These are phyloP conservation scores for Blastocladiella emersonii DNA, from an alignment of 371 early-diverging fungal genomes.

Conservation along the genomic window DNA sequence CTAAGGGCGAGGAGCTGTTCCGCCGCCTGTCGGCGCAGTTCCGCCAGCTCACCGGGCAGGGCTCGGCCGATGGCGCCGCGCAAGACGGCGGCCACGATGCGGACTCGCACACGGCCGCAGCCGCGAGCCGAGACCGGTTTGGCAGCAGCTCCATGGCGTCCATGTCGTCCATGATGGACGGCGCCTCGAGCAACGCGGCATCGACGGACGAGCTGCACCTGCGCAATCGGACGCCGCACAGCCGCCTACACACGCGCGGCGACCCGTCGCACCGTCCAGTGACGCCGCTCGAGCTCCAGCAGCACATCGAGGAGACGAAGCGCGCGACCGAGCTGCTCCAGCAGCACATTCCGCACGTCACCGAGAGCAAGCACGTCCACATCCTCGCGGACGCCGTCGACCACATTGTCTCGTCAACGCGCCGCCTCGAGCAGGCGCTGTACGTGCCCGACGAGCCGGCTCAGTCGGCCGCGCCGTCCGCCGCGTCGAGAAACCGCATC, in stretches of 20 bases:
- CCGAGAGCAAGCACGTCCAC: slow-evolving; percentile 23
- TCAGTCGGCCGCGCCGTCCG: neutral
- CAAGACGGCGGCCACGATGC: too few species aligned
- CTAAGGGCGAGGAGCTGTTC: neutral
- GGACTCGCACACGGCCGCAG: too few species aligned
- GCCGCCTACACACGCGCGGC: too few species aligned
- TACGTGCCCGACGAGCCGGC: neutral
- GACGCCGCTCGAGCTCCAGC: neutral
- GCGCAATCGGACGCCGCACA: too few species aligned
- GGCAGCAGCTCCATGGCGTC: too few species aligned
- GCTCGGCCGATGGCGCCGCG: too few species aligned
- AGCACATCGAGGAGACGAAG: neutral
- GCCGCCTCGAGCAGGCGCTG: neutral
- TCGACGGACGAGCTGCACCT: too few species aligned
- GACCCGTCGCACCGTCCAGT: neutral
- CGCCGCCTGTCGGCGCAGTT: too few species aligned
- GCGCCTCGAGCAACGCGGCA: too few species aligned
- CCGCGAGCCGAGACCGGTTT: too few species aligned
- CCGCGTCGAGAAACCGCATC: neutral
- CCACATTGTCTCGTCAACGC: neutral
- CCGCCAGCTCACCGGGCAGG: too few species aligned
- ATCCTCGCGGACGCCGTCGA: slow-evolving; percentile 10
- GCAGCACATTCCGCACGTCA: slow-evolving; percentile 13
- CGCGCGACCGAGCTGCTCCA: neutral
- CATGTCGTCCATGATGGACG: too few species aligned